Evolutionary conservation across 495 filamentous ascomycete genomes (phyloP), one percentile per base, ranked within the genome.

Genomic region (Echria macrotheca): DNA sequence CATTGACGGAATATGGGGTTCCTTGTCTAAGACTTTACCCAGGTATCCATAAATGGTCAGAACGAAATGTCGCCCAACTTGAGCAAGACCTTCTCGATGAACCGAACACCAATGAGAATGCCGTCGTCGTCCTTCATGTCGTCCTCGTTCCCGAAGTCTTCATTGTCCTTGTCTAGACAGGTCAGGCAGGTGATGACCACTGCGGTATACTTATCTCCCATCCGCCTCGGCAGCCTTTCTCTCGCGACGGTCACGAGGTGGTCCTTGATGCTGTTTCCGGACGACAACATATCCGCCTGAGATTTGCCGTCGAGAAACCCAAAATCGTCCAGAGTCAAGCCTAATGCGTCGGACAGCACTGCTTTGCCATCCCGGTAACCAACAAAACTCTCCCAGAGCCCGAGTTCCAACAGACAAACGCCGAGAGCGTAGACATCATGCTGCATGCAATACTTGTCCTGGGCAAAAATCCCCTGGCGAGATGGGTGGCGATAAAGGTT

Each of bases 361-460:
- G 38, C 38, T 41, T 23, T 41, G 11, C 25, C 38, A 7, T 25
- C 38, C 3, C 41, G 10, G 29, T 68, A 68, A 24, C 6, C 8
- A 0, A 69, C 56, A 51, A 81, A 71, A 0, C 71, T 66, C 2
- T 68, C 47, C 77, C 77, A 81, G 2, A 83, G 49, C 0, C 77
- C 79, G 25, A 84, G 65, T 54, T 84, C 81, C 1, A 84, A 51
- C 0, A 84, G 63, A 41, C 73, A 74, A 5, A 80, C 75, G 0
- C 81, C 81, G n/a, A 84, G 66, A 51, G 75, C 78, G 55, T 83
- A 82, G 19, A 83, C 79, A 52, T 83, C 79, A 55, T 82, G 75
- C 41, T 79, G 76, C 74, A 81, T 81, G 4, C 43, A 59, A 49
- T 76, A 81, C 5, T 31, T 29, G 1, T 69, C 59, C 31, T 67